Evolutionary conservation across 768 basidiomycete genomes (phyloP).

Genomic region (Pluteus cervinus): DNA sequence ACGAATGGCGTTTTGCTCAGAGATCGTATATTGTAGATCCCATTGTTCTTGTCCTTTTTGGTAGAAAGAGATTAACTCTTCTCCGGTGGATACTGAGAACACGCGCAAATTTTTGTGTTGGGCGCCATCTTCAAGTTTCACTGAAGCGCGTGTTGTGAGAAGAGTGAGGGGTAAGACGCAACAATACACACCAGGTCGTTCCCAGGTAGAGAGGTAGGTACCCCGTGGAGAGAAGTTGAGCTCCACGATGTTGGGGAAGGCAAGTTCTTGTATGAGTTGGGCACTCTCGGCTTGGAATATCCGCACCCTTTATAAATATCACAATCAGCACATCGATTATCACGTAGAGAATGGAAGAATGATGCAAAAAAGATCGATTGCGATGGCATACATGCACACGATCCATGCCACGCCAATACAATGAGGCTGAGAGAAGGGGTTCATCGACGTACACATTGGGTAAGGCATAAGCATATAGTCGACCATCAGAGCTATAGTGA

Average conservation of each 20-base stretch:
- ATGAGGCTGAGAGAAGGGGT: conserved; percentile 13
- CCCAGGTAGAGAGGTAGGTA: conserved; percentile 93
- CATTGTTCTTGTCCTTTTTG: conserved; percentile 92
- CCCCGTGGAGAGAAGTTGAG: conserved; percentile 90
- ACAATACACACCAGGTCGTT: conserved; percentile 60
- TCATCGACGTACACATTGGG: conserved; percentile 63
- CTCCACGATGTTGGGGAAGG: conserved; percentile 72
- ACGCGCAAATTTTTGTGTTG: conserved; percentile 94
- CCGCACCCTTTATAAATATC: conserved; percentile 46
- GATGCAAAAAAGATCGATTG: no score
- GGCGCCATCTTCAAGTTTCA: conserved; percentile 83
- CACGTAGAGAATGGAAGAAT: no score
- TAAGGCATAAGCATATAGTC: conserved; percentile 80
- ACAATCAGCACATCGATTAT: conserved; percentile 2
- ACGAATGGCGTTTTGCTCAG: conserved; percentile 81
- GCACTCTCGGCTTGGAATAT: conserved; percentile 73
- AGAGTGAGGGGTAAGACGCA: neutral
- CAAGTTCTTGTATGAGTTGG: conserved; percentile 68
- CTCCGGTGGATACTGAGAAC: conserved; percentile 80
- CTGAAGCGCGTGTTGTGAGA: conserved; percentile 19
- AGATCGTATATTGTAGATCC: conserved; percentile 88
- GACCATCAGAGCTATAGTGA: conserved; percentile 82
- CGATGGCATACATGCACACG: no score
- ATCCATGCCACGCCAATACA: no score
- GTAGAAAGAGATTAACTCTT: conserved; percentile 80